These are phyloP conservation scores for Myxozyma neglecta DNA, from an alignment of 805 yeast genomes.

Conservation along the genomic window DNA sequence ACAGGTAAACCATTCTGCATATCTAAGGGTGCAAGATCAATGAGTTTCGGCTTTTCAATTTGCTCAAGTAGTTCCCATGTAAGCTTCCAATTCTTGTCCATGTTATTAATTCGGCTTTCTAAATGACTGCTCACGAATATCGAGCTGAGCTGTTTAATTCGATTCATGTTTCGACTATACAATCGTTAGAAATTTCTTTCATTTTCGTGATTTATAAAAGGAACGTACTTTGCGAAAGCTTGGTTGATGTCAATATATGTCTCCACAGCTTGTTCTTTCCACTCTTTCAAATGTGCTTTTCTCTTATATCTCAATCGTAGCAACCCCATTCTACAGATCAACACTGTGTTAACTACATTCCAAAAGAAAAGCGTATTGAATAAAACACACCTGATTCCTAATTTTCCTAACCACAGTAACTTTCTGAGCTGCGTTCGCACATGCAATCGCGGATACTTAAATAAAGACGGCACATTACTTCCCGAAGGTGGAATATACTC, in stretches of 20 bases:
- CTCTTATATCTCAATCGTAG: slow-evolving; percentile 10
- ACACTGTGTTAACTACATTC: not conserved
- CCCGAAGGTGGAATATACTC: slow-evolving; percentile 31
- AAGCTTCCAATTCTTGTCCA: slow-evolving; percentile 23
- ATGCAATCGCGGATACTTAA: slow-evolving; percentile 10
- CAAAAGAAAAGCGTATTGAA: not conserved
- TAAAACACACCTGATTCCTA: slow-evolving; percentile 4
- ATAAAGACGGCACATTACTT: slow-evolving; percentile 11
- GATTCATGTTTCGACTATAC: not conserved
- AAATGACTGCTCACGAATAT: slow-evolving; percentile 22
- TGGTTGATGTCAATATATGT: slow-evolving; percentile 17
- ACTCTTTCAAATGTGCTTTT: slow-evolving; percentile 8
- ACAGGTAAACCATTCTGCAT: slow-evolving; percentile 17
- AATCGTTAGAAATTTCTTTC: too few relatives aligned
- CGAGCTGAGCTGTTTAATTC: slow-evolving; percentile 8
- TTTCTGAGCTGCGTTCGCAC: not conserved
- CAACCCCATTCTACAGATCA: not conserved
- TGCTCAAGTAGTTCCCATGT: slow-evolving; percentile 16
- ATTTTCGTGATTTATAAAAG: too few relatives aligned
- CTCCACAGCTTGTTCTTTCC: slow-evolving; percentile 8
- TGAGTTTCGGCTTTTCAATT: slow-evolving; percentile 12
- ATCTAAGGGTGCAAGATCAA: slow-evolving; percentile 17
- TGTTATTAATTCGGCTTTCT: slow-evolving; percentile 18
- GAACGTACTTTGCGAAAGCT: slow-evolving; percentile 25
- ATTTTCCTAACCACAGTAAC: slow-evolving; percentile 1